phyloP scores from a whole-genome alignment of 805 yeast species.

The Saturnispora kantuleensis region DNA sequence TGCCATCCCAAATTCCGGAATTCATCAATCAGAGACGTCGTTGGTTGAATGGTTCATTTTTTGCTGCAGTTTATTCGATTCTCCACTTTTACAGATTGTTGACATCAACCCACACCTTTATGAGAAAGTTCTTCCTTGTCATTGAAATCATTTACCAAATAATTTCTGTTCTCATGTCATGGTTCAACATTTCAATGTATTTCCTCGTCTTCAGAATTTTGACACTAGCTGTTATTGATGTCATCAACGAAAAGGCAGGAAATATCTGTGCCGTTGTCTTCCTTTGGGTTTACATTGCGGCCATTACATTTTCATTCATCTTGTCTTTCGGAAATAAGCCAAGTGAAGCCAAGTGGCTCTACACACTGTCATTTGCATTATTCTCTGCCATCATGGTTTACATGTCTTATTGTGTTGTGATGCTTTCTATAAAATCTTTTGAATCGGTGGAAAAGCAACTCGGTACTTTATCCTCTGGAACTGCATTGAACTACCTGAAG shows the following conservation, averaged over 20 bases:
- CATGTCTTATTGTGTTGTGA: slow-evolving; percentile 67
- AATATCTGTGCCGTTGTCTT: slow-evolving; percentile 65
- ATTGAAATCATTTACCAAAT: slow-evolving; percentile 74
- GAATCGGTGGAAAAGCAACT: slow-evolving; percentile 35
- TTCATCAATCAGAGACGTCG: slow-evolving; percentile 85
- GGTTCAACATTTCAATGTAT: slow-evolving; percentile 85
- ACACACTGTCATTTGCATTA: slow-evolving; percentile 56
- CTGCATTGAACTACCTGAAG: slow-evolving; percentile 38
- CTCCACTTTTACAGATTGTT: slow-evolving; percentile 66
- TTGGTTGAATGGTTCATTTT: slow-evolving; percentile 95
- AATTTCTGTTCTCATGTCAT: slow-evolving; percentile 64
- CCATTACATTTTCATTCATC: slow-evolving; percentile 72
- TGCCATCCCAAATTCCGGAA: slow-evolving; percentile 81
- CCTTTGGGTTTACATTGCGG: slow-evolving; percentile 76
- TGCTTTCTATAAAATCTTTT: slow-evolving; percentile 52
- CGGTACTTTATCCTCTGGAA: slow-evolving; percentile 23
- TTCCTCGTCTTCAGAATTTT: slow-evolving; percentile 83
- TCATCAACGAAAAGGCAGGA: slow-evolving; percentile 47
- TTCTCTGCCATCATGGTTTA: slow-evolving; percentile 82
- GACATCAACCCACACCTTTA: slow-evolving; percentile 60
- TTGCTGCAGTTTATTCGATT: slow-evolving; percentile 83
- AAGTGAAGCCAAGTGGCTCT: slow-evolving; percentile 70
- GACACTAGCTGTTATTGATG: slow-evolving; percentile 58
- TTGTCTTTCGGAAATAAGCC: slow-evolving; percentile 92
- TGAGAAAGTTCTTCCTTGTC: slow-evolving; percentile 59